Conservation (phyloP, 352 stramenopile genomes). For the Pythium scleroteichum region DNA sequence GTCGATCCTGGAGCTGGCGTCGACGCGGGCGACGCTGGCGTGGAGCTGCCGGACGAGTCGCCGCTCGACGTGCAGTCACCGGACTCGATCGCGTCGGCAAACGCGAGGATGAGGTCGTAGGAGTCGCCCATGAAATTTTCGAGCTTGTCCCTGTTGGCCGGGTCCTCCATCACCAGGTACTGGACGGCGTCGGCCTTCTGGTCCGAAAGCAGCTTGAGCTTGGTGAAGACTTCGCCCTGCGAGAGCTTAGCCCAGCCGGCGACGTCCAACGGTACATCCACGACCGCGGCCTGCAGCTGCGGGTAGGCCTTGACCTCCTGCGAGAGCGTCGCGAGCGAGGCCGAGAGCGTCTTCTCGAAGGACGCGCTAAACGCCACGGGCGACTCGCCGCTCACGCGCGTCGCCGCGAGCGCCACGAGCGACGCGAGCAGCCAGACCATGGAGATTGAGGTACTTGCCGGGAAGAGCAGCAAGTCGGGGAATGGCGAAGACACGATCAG, state of each 20-base stretch:
- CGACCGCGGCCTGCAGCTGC: slow-evolving; percentile 6
- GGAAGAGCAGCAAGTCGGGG: not conserved
- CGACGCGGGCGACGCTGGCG: not conserved
- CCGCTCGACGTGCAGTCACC: slow-evolving; percentile 2
- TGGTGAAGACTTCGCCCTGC: slow-evolving; percentile 6
- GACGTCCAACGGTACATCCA: slow-evolving; percentile 18
- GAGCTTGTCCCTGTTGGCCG: not conserved
- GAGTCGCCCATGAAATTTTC: slow-evolving; percentile 17
- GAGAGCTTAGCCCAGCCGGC: slow-evolving; percentile 18
- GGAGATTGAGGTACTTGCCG: not conserved
- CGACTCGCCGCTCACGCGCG: slow-evolving; percentile 1
- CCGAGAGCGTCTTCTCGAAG: slow-evolving; percentile 18
- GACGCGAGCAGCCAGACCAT: not conserved
- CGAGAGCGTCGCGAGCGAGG: slow-evolving; percentile 12
- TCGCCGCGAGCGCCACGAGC: not conserved
- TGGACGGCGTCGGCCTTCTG: slow-evolving; percentile 20
- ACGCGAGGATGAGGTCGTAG: slow-evolving; percentile 14
- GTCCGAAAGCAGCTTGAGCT: slow-evolving; percentile 13
- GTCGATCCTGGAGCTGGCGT: too few species aligned
- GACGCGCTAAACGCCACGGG: slow-evolving; percentile 16
- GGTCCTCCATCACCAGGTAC: slow-evolving; percentile 17
- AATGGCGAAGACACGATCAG: not conserved
- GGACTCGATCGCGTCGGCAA: slow-evolving; percentile 17
- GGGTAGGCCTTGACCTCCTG: slow-evolving; percentile 12
- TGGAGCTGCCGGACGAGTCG: not conserved